These are phyloP conservation scores for Vitis cinerea DNA, from an alignment of 164 flowering plant species.

Conservation along the genomic window DNA sequence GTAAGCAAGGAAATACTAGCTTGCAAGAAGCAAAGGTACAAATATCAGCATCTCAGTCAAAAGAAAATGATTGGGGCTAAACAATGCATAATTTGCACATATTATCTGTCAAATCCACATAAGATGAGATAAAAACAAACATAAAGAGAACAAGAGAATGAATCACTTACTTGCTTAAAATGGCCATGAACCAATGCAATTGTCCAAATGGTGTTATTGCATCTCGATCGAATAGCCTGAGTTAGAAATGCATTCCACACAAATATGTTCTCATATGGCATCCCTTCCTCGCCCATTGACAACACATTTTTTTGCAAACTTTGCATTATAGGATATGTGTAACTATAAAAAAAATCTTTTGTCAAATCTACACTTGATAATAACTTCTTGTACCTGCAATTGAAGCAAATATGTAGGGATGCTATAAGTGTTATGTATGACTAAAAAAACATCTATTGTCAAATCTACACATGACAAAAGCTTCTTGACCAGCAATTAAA, in stretches of 20 bases:
- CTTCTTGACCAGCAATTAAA: too few species aligned
- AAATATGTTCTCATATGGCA: constrained; percentile 89
- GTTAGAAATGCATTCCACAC: constrained; percentile 98
- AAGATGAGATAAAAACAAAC: neutral
- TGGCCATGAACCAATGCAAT: constrained; percentile 94
- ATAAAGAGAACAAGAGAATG: neutral
- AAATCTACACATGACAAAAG: too few species aligned
- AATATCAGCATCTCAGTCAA: too few species aligned
- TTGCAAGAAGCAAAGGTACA: neutral
- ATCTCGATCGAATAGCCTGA: constrained; percentile 72
- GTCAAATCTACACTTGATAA: constrained; percentile 94
- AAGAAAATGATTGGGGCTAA: too few species aligned
- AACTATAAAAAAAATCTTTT: constrained; percentile 94
- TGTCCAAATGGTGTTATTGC: constrained; percentile 90
- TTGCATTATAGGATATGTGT: constrained; percentile 95
- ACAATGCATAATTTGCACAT: neutral
- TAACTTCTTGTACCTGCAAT: constrained; percentile 93
- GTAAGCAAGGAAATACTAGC: neutral
- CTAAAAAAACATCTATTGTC: too few species aligned
- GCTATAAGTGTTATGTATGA: neutral
- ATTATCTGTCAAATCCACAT: neutral
- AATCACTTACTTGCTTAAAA: constrained; percentile 77
- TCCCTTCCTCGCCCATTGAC: constrained; percentile 62
- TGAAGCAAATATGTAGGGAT: neutral
- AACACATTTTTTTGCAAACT: constrained; percentile 82